Evolutionary conservation across 2,329 filamentous ascomycete genomes (phyloP), one percentile per base, ranked within the genome.

Genomic region (Fusarium sp.): DNA sequence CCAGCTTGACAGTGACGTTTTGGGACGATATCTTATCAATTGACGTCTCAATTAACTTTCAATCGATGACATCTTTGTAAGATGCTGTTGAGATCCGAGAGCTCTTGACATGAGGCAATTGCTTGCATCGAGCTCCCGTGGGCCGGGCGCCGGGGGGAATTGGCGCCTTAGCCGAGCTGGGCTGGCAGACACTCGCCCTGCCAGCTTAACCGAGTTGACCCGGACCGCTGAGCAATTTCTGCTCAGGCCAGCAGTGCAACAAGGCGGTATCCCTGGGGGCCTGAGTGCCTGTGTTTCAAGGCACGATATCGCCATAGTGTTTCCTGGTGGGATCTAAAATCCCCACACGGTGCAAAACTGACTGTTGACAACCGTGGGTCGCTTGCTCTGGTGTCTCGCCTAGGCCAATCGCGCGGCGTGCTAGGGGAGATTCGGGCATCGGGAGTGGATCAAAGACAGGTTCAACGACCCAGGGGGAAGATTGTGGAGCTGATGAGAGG

Each of bases 291-390:
- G 71, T 62, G 64, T 65, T 76, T 66, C 69, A 72, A 82, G 80
- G 80, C 80, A 81, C 9, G 52, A 69, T 39, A 56, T 64, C 66
- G 52, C 64, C 37, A 66, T 73, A 63, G 72, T 66, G 62, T 71
- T 69, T 71, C 65, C 72, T 54, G 50, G 58, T 58, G 54, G 58
- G 63, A 60, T 31, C 24, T 27, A 61, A 20, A 59, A 29, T 67
- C 72, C 62, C 80, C 82, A 81, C 81, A 82, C 78, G 76, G 81
- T 83, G 81, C 76, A 69, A 82, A 81, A 78, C 48, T 82, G 66
- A 71, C 54, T 70, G 45, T 67, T 52, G 69, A 69, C 65, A 72
- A 78, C 67, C 75, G 68, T 67, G 69, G 71, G 72, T 72, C 69
- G 50, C 73, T 74, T 50, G 68, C 62, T 68, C 68, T 71, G 62